Conservation (phyloP, 2,329 filamentous ascomycete genomes). For the Scedosporium dehoogii region DNA sequence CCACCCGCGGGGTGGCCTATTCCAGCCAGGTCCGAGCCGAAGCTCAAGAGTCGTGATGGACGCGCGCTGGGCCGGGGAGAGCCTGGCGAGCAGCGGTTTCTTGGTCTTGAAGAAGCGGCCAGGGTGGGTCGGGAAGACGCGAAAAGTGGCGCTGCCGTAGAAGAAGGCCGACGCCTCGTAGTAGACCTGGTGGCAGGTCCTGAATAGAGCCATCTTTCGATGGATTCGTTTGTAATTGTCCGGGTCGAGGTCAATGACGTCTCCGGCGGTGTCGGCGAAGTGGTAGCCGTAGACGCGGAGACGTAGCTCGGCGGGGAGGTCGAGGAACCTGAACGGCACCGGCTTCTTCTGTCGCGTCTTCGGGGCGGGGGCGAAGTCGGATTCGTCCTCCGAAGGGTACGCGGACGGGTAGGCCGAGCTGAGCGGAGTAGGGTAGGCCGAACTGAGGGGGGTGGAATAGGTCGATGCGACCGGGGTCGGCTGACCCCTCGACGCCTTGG, state of each 20-base stretch:
- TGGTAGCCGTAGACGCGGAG: constrained; percentile 57
- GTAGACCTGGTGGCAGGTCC: constrained; percentile 51
- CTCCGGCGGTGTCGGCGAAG: constrained; percentile 41
- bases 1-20: constrained; percentile 59
- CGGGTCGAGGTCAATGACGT: constrained; percentile 56
- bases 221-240: constrained; percentile 54
- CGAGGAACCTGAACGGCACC: constrained; percentile 53
- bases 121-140: constrained; percentile 56
- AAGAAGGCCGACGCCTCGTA: constrained; percentile 55
- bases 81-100: constrained; percentile 57
- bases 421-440: constrained; percentile 23
- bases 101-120: constrained; percentile 64
- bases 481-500: constrained; percentile 1
- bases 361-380: constrained; percentile 17
- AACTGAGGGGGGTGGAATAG: constrained; percentile 11
- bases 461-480: constrained; percentile 1
- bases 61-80: constrained; percentile 50
- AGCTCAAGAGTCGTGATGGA: constrained; percentile 57
- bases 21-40: constrained; percentile 64
- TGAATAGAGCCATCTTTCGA: constrained; percentile 48
- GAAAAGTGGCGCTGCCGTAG: constrained; percentile 52
- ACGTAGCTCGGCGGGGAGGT: constrained; percentile 60
- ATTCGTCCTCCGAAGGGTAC: constrained; percentile 27
- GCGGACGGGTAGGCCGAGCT: constrained; percentile 27
- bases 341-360: constrained; percentile 10